phyloP scores from a whole-genome alignment of 371 early-diverging fungal genomes.

The Mucor sp. region DNA sequence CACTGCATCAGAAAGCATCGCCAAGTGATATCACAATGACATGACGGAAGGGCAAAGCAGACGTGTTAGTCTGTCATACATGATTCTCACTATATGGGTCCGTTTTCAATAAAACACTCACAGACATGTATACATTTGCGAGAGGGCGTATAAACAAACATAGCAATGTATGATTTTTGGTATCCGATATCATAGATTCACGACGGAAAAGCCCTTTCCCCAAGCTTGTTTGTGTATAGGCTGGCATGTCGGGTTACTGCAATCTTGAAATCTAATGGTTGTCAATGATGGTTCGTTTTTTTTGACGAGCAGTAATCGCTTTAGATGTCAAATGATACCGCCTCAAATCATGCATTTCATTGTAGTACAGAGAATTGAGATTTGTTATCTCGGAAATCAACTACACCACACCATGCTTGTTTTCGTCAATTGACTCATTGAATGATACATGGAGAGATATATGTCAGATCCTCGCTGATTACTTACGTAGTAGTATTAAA shows the following conservation, averaged over 20 bases:
- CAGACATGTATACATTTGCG: background rate
- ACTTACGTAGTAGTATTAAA: background rate
- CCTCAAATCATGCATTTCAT: conserved; percentile 1
- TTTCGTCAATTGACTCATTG: background rate
- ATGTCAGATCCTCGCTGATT: background rate
- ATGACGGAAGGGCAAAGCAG: background rate
- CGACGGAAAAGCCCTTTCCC: background rate
- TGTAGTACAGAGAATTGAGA: background rate
- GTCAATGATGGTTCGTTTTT: conserved; percentile 1
- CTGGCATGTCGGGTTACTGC: background rate
- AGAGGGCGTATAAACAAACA: background rate
- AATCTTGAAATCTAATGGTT: background rate
- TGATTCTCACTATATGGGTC: background rate
- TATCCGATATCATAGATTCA: background rate
- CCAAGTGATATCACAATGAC: background rate
- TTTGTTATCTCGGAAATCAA: conserved; percentile 11
- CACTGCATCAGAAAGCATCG: background rate
- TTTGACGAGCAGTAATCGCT: background rate
- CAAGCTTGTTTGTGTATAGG: background rate
- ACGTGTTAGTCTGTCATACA: background rate
- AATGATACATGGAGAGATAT: background rate
- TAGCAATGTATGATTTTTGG: background rate
- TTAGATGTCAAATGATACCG: background rate
- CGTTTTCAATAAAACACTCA: background rate
- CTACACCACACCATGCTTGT: background rate